Evolutionary conservation across 2,329 filamentous ascomycete genomes (phyloP).

Genomic region (Aspergillus fumigatus): DNA sequence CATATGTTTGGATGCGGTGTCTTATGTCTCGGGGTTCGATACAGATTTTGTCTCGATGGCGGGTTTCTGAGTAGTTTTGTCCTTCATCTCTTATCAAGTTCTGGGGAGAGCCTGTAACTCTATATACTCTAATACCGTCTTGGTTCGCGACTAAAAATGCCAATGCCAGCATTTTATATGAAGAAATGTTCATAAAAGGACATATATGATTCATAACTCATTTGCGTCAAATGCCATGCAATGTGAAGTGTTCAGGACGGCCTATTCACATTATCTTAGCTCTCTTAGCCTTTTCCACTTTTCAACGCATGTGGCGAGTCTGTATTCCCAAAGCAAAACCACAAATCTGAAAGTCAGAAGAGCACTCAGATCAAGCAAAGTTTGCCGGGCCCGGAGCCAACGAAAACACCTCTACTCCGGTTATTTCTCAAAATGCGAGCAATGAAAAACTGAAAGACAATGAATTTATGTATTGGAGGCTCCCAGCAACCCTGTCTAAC

Average conservation of each 20-base stretch:
- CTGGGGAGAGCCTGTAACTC: background rate
- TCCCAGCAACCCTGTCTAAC: slow-evolving; percentile 32
- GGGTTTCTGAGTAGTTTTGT: background rate
- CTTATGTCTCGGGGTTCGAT: background rate
- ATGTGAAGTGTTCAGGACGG: background rate
- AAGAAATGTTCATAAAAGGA: background rate
- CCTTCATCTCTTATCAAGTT: background rate
- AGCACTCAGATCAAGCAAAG: background rate
- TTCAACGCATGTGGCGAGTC: background rate
- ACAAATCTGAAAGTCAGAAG: background rate
- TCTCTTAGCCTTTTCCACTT: background rate
- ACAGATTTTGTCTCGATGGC: background rate
- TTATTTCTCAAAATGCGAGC: background rate
- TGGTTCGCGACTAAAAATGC: background rate
- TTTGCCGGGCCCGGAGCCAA: background rate
- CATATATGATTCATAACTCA: background rate
- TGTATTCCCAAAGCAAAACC: background rate
- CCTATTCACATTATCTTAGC: background rate
- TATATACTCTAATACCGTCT: background rate
- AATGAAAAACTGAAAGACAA: background rate
- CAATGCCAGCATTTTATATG: background rate
- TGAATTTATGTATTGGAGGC: background rate
- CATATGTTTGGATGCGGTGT: background rate
- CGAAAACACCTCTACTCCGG: background rate
- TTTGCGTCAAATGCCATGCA: background rate